Evolutionary conservation across 495 filamentous ascomycete genomes (phyloP), one percentile per base, ranked within the genome.

Genomic region (Daldinia loculata): DNA sequence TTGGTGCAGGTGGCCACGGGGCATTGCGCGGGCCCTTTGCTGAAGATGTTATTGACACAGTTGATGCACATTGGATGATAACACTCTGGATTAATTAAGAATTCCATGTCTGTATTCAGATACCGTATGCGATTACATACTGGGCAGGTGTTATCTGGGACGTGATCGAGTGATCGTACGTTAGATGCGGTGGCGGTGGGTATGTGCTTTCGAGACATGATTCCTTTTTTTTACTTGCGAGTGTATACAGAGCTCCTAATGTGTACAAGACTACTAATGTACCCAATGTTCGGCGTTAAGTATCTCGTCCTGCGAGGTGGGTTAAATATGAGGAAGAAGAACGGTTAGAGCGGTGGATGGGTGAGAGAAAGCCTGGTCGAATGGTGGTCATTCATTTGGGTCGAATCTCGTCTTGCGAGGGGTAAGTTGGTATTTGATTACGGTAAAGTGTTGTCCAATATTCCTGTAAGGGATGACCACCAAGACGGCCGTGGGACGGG

Each of bases 31-130:
- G 96, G 95, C 0, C 95, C 95, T 24, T 90, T 89, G 26, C 91
- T 91, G 87, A 98, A 99, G 67, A 97, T 92, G 27, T 94, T 91
- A 83, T 94, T 92, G 56, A 98, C 95, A 84, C 95, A 98, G 36
- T 90, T 92, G 74, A 90, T 88, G 82, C 95, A 99, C 93, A 99
- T 97, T 68, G 92, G 92, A 86, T 99, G 95, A 85, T 98, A 99
- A 86, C 95, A 99, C 83, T 96, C 93, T 17, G 95, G 92, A 80
- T 98, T 97, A 80, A 98, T 92, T 69, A 96, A 91, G 81, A 99
- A 97, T 58, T 87, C 84, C 88, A 99, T 94, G 81, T 92, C 89
- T 24, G 89, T 89, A 83, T 97, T 98, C 76, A 98, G 89, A 84
- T 98, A 98, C 62, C 93, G 92, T 62, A 91, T 91, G 60, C 93